Evolutionary conservation across 768 basidiomycete species (phyloP), one percentile per base, ranked within the genome.

Genomic region (Crassisporium funariophilum): DNA sequence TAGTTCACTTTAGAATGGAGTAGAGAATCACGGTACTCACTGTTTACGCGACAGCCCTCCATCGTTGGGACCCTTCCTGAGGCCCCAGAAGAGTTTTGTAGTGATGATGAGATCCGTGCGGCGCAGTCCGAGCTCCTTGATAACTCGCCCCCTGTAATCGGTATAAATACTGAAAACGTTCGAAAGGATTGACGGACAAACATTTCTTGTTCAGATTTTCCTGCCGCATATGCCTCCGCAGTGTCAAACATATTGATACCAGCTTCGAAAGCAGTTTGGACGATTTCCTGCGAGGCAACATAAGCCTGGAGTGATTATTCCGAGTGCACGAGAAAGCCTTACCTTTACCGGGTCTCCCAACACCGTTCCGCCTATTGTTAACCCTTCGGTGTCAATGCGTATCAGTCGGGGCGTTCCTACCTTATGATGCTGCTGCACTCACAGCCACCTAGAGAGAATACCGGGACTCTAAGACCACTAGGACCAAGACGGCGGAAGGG

Each of bases 71-170:
- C 80, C 82, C 9, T 63, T 60, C 48, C 79, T 62, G 6, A 78
- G 63, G 20, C 87, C 88, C 74, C 85, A 90, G 73, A 82, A 90
- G 36, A 90, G 47, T 61, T 90, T 89, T 40, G 86, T 91, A 12
- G 81, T 77, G 56, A 90, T 71, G 46, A 91, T 72, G 27, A 88
- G 59, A 60, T 91, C 87, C 9, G 74, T 71, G 29, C 86, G 76
- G 36, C 79, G 74, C 54, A 81, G 71, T 12, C 79, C 78, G n/a
- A 88, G 77, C 60, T 88, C 86, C 64, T 80, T 81, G 64, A 89
- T 79, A 4, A 82, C 86, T 31, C 83, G 78, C 1, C 88, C 88
- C 55, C 72, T 75, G 33, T 17, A 13, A 20, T 22, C 34, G 11
- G 11, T n/a, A 33, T 15, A 33, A 34, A 23, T 7, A 24, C 24